A percentile compares a stretch with the other conserved stretches of the same genome.
Evolutionary conservation across 495 filamentous ascomycete genomes (phyloP).

Genomic region (Penicillium dipodomyicola): DNA sequence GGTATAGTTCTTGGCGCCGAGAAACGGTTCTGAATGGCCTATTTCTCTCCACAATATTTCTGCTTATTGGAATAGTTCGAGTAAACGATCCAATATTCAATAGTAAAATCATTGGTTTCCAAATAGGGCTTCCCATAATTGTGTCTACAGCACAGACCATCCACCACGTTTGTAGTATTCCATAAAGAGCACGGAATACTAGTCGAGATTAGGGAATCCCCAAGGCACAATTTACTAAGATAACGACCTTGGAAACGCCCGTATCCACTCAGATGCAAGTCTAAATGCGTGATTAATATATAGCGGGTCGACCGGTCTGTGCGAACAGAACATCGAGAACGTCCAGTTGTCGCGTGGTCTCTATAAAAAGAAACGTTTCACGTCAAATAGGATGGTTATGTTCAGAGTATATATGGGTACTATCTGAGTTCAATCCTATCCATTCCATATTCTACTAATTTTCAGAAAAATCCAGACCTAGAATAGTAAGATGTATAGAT

Average conservation of each 20-base stretch:
- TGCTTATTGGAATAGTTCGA: neutral
- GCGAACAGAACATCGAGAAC: neutral
- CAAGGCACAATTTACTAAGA: neutral
- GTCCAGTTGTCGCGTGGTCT: neutral
- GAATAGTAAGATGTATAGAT: neutral
- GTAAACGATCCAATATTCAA: neutral
- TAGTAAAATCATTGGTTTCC: neutral
- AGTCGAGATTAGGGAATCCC: too few relatives aligned
- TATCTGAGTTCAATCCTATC: neutral
- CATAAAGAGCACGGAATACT: too few relatives aligned
- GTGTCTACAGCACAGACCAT: neutral
- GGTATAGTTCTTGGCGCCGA: too few relatives aligned
- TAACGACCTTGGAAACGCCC: neutral
- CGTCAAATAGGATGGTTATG: neutral
- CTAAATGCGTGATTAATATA: slow-evolving; percentile 2
- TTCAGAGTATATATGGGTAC: neutral
- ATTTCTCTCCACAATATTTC: too few relatives aligned
- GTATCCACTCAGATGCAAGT: neutral
- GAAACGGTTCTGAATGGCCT: too few relatives aligned
- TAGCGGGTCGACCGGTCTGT: slow-evolving; percentile 2
- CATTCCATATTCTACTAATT: neutral
- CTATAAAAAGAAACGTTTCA: neutral
- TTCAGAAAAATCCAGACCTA: neutral
- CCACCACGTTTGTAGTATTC: too few relatives aligned
- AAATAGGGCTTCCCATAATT: neutral